Evolutionary conservation across 306 rosid species (phyloP), one percentile per base, ranked within the genome.

Genomic region (Betula pendula): DNA sequence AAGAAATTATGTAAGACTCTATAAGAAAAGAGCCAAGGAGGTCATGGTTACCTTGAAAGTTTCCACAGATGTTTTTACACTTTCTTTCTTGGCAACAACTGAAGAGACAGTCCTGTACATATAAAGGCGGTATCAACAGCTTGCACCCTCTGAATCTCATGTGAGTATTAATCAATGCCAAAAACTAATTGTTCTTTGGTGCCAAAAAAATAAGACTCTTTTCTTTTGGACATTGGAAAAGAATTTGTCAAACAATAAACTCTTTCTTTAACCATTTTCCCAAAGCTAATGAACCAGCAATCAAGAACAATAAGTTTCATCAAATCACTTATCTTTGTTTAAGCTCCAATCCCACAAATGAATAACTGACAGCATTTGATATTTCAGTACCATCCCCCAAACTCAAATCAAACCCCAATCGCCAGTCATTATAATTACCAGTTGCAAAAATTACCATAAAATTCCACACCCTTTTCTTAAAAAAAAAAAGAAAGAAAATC

Each of bases 11-110:
- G 12, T 25, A 70, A 29, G 43, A 65, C 47, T 11, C 45, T 35
- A 65, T n/a, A 42, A 48, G 22, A 31, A 73, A 71, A 73, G 4
- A 9, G 7, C 25, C 42, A 25, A 45, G 25, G 47, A 51, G 35
- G 50, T 5, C 48, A 2, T 10, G 42, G 33, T 58, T 68, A 77
- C 82, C 82, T 35, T 25, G 17, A 8, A 33, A 19, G 59, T 68
- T 52, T 49, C 66, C 15, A 44, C 63, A 8, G 72, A 71, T 52
- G 74, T 14, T 67, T 75, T 10, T 29, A 48, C 50, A 38, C 40
- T 73, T 35, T 29, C 81, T 69, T 50, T 77, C 67, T 69, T 77
- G 24, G 48, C 70, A 80, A 68, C 55, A 2, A 65, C 59, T 73
- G 82, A 77, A 60, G 74, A 8, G 70, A 17, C 47, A 9, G 12